These are phyloP conservation scores for Fusarium foetens DNA, from an alignment of 2,329 filamentous ascomycete genomes.

Conservation along the genomic window DNA sequence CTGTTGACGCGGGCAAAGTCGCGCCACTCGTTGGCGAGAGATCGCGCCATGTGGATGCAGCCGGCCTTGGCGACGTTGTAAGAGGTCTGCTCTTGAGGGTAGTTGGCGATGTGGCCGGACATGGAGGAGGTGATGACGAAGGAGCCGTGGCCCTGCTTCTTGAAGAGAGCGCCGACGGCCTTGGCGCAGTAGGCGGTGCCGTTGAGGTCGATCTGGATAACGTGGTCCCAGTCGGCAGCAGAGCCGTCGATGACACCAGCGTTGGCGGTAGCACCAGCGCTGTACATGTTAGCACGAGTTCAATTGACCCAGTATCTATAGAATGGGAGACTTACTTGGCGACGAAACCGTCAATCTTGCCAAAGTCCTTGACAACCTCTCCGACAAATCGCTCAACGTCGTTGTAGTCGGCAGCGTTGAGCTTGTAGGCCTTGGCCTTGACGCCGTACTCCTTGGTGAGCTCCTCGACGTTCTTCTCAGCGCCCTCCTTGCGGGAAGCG, in stretches of 20 bases:
- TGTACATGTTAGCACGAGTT: neutral
- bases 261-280: slow-evolving; percentile 75
- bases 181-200: slow-evolving; percentile 75
- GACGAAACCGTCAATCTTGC: slow-evolving; percentile 78
- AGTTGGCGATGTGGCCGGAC: slow-evolving; percentile 76
- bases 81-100: slow-evolving; percentile 73
- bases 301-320: rapidly evolving
- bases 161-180: slow-evolving; percentile 71
- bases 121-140: slow-evolving; percentile 78
- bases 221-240: slow-evolving; percentile 72
- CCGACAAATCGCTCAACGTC: slow-evolving; percentile 64
- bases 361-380: slow-evolving; percentile 78
- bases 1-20: slow-evolving; percentile 73
- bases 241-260: slow-evolving; percentile 73
- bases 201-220: slow-evolving; percentile 72
- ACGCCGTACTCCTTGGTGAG: slow-evolving; percentile 74
- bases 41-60: slow-evolving; percentile 58
- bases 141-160: slow-evolving; percentile 69
- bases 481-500: slow-evolving; percentile 74
- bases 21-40: slow-evolving; percentile 73
- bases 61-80: slow-evolving; percentile 74
- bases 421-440: slow-evolving; percentile 70
- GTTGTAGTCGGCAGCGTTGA: slow-evolving; percentile 64
- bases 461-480: slow-evolving; percentile 72
- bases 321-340: slow-evolving; percentile 70